Base-by-base conservation (phyloP, 2,329 filamentous ascomycete species). In the Gyromitra esculenta region DNA sequence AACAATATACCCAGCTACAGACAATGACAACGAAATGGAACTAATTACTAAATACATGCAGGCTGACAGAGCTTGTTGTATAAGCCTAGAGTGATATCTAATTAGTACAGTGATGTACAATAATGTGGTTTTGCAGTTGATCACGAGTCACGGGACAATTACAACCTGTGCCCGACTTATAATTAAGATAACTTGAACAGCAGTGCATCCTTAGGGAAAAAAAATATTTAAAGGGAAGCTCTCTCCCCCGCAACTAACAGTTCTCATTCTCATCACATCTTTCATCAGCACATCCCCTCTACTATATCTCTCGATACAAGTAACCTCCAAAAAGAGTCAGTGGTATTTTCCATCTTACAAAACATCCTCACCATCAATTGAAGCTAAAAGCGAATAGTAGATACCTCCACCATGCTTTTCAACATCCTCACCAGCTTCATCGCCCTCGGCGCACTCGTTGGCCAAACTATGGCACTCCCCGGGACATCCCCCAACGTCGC, bases 201-300 rank as follows among this genome's bases (percentile, higher is more conserved):
- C 5, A 57, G n/a, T 57, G 13, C 25, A n/a, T 31, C 25, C 54
- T n/a, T 6, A 35, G 54, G 35, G 25, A 6, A 35, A 54, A 15
- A 57, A 57, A 35, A 35, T 13, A 57, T 57, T 35, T 57, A 57
- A 57, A 37, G 37, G 54, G 54, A 13, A 13, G 7, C 54, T n/a
- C 9, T 2, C 31, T 18, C 54, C n/a, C 13, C 35, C 54, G 13
- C 5, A 25, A 37, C 13, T 13, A 31, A 35, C 3, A 37, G 18
- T 11, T 57, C 13, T 37, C 25, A 57, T 35, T 31, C 54, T 57
- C 54, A 57, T 57, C 31, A 52, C 48, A 52, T 52, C 48, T 21
- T 21, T 37, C 25, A 37, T 57, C 31, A 37, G 15, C 11, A n/a
- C 31, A 57, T 57, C 54, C 9, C 35, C 25, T 13, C 54, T n/a